Evolutionary conservation across 1,284 basidiomycete genomes (phyloP).

Genomic region (Rhodotorula sp.): DNA sequence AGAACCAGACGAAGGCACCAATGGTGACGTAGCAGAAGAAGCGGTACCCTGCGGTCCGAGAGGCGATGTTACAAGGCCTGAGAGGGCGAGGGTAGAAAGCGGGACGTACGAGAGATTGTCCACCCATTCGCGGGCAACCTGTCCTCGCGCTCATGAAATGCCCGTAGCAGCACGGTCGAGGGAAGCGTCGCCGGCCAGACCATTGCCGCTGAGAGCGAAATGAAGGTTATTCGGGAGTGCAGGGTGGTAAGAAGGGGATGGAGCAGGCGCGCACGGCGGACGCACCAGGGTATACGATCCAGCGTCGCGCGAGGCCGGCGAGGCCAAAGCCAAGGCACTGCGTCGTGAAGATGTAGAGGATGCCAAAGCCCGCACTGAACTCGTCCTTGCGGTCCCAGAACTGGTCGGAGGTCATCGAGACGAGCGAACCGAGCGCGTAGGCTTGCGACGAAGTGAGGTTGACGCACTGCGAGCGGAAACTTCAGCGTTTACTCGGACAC

Average conservation of each 20-base stretch:
- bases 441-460: constrained; percentile 7
- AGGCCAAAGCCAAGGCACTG: constrained; percentile 46
- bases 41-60: constrained; percentile 1
- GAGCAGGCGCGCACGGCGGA: too few relatives aligned
- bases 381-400: constrained; percentile 5
- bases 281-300: constrained; percentile 31
- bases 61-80: too few relatives aligned
- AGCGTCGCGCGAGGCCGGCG: constrained; percentile 35
- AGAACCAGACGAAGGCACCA: constrained; percentile 15
- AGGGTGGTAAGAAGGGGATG: too few relatives aligned
- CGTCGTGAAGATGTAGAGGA: constrained; percentile 49
- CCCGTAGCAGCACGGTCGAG: constrained; percentile 52
- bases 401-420: neutral
- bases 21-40: constrained; percentile 8
- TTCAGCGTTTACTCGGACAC: neutral
- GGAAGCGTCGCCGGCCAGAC: constrained; percentile 56
- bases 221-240: too few relatives aligned
- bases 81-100: too few relatives aligned
- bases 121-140: neutral
- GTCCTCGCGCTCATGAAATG: constrained; percentile 10
- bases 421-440: constrained; percentile 8
- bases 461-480: constrained; percentile 8
- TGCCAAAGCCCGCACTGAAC: constrained; percentile 15
- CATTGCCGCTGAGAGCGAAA: constrained; percentile 26
- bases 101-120: neutral